Base-by-base conservation (phyloP, 495 filamentous ascomycete genomes). In the Daldinia bambusicola region DNA sequence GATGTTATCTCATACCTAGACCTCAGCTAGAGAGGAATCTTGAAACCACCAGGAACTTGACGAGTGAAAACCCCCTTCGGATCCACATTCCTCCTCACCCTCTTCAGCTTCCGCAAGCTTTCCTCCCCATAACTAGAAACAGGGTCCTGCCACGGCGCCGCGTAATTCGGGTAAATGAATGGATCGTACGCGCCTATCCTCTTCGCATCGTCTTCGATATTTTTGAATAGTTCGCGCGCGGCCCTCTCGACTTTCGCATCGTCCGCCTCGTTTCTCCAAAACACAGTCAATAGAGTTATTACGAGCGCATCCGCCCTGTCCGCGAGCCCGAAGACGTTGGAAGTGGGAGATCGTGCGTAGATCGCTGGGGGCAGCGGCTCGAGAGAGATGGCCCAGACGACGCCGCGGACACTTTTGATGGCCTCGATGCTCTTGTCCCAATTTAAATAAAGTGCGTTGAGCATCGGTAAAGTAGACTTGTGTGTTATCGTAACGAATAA, bases 321-420 rank as follows among this genome's bases (percentile, higher is more conserved):
- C 2, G 76, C 67, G 0, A 87, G 74, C 0, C 85, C 85, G 1
- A 88, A 72, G 2, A 82, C 78, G 61, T 87, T 87, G 0, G 82
- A 82, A 1, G 75, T 64, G 12, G 82, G 77, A 20, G 79, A 77
- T 8, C 74, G 72, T 20, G 66, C 74, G 9, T 81, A 79, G 32
- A 88, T 75, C 1, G 73, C 80, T 55, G 86, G 83, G 48, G 83
- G 79, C 34, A 83, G 69, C 2, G 81, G 61, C 0, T 82, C 81
- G 0, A 82, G 75, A 8, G 77, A 56, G 1, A 80, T 55, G 6
- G 74, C 76, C 32, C 67, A 74, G 9, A 61, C 45, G 1, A 74
- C 34, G 14, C 48, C 50, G 9, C 31, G 22, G 6, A 73, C 30
- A 22, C 26, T 20, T 3, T 41, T 8, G n/a, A 73, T 43, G 2